Evolutionary conservation across 2,329 filamentous ascomycete species (phyloP), one percentile per base, ranked within the genome.

Genomic region (Amesomyces nigricolor): DNA sequence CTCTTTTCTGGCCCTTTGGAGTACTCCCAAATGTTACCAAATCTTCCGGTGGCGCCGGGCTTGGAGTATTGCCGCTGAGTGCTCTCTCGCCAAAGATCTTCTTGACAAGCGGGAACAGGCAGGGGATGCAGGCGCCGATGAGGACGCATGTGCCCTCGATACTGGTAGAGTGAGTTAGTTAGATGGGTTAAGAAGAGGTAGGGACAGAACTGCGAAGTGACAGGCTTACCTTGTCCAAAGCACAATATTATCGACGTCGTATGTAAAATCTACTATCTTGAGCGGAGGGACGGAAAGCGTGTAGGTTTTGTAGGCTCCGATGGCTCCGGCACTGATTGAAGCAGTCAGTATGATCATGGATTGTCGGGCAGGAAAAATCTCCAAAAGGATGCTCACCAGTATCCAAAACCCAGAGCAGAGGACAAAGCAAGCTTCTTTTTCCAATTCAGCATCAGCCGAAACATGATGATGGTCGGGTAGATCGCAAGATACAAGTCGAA

Each of bases 241-340:
- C 19, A 44, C 42, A 22, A 44, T 13, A 22, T 14, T 44, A 5
- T 22, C 42, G 19, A 44, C 11, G 11, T 19, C 19, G 42, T 29
- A 44, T 6, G 42, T 44, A 14, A 44, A 44, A 19, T 44, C 42
- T 6, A 26, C 17, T 14, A 26, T 17, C 14, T 7, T 10, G 8
- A 14, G 11, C 8, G 26, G 14, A 22, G 26, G 42, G 42, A 7
- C 11, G 10, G 14, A 13, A 22, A 44, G 26, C 10, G 42, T 44
- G 19, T 19, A 26, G 42, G 17, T 26, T n/a, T 44, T 44, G 19
- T 44, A 44, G 26, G 26, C 26, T 17, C 17, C 26, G 7, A 44
- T 22, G 9, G 42, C 19, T 13, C 19, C 42, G 19, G 42, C 42
- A 29, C 42, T 44, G 26, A 5, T 44, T 19, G 4, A 68, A 9